Evolutionary conservation across 2,329 filamentous ascomycete species (phyloP).

Genomic region (Botryosphaeria dothidea): DNA sequence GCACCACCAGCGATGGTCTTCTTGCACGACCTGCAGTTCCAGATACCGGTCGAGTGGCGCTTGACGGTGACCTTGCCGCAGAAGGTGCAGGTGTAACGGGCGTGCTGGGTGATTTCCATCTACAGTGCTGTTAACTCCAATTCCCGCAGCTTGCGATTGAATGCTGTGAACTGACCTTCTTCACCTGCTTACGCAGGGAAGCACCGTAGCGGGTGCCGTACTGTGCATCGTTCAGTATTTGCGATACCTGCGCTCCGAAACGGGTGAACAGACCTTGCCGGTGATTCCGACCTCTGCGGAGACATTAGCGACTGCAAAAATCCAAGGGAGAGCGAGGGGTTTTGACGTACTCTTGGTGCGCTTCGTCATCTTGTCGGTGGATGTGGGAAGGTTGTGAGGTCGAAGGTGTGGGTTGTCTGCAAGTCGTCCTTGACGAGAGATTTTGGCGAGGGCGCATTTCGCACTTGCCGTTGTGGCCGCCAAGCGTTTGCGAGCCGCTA

Average conservation of each 20-base stretch:
- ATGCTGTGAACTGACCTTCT: constrained; percentile 60
- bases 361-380: constrained; percentile 57
- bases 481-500: constrained; percentile 17
- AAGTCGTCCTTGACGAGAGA: constrained; percentile 15
- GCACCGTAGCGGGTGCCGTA: constrained; percentile 77
- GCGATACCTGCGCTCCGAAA: constrained; percentile 1
- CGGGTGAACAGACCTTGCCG: constrained; percentile 60
- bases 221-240: neutral
- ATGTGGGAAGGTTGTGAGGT: constrained; percentile 9
- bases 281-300: constrained; percentile 82
- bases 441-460: constrained; percentile 17
- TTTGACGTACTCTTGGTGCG: constrained; percentile 32
- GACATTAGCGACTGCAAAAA: constrained; percentile 9
- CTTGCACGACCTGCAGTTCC: constrained; percentile 93
- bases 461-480: constrained; percentile 10
- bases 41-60: constrained; percentile 88
- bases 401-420: constrained; percentile 5
- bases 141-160: neutral
- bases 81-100: constrained; percentile 85
- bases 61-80: constrained; percentile 96
- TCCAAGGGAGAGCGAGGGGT: neutral
- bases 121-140: constrained; percentile 7
- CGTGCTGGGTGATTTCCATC: constrained; percentile 98
- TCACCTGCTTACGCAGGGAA: constrained; percentile 97
- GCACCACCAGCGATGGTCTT: constrained; percentile 93